Evolutionary conservation across 495 filamentous ascomycete genomes (phyloP).

Genomic region (Pseudoneurospora amorphoporcata): DNA sequence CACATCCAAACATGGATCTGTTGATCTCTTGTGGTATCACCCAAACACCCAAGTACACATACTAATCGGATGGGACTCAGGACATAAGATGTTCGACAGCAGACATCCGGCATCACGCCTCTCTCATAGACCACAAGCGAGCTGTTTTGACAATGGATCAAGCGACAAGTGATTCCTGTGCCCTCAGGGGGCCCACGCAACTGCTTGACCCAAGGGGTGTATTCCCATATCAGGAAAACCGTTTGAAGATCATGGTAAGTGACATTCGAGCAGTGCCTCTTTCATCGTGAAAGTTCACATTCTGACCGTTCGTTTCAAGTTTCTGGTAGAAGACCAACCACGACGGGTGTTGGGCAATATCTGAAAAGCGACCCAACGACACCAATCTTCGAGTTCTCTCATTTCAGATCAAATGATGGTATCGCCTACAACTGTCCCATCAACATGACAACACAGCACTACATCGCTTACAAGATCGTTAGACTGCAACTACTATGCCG

Average conservation of each 20-base stretch:
- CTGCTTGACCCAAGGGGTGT: background rate
- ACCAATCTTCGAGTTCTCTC: background rate
- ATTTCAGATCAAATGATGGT: background rate
- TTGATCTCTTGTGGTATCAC: background rate
- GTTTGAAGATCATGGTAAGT: background rate
- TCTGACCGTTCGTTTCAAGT: background rate
- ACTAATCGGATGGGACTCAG: background rate
- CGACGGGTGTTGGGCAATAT: background rate
- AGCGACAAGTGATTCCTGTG: background rate
- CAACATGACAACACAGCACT: background rate
- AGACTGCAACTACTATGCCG: background rate
- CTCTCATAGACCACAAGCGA: background rate
- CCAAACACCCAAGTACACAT: background rate
- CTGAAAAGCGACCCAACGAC: background rate
- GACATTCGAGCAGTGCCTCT: background rate
- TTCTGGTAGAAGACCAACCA: background rate
- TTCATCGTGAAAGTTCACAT: background rate
- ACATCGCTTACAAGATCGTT: background rate
- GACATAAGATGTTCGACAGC: background rate
- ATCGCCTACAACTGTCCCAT: background rate
- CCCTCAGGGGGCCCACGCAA: background rate
- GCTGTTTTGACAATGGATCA: background rate
- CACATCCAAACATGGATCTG: background rate
- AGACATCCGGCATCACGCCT: background rate
- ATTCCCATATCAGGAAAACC: background rate